Evolutionary conservation across 2,329 filamentous ascomycete genomes (phyloP), one percentile per base, ranked within the genome.

Genomic region (Pseudocercospora musae): DNA sequence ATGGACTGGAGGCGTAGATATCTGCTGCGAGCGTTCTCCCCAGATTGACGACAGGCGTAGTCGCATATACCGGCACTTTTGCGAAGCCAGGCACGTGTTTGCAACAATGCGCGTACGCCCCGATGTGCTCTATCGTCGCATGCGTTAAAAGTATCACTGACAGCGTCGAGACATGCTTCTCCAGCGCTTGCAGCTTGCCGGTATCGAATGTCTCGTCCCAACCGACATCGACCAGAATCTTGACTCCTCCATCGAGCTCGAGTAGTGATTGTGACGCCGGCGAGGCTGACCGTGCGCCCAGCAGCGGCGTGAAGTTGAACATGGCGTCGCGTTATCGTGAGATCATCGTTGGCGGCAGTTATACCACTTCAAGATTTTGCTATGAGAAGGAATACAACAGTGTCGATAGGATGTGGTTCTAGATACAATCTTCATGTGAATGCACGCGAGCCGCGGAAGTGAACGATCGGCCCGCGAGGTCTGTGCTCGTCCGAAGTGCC

Each of bases 71-170:
- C 44, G 95, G 95, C 64, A 99, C 92, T 73, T 92, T 89, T 9
- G 89, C 89, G 78, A 99, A 99, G 52, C 91, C 83, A 50, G 95
- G 92, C 66, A 98, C 90, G 76, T 97, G 89, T 78, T 96, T 96
- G 87, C 95, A 98, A 81, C 93, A 97, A 77, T 98, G 93, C 48
- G 91, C 93, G 76, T 91, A 97, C 62, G 95, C 95, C 69, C 91
- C 94, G 60, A 99, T 85, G 79, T 99, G 95, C 57, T 91, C 87
- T 57, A 91, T 85, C 0, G 94, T 99, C 65, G 95, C 91, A 76
- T 99, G 95, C 0, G 95, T 99, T 68, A 99, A 85, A 44, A 99
- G 90, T 71, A 99, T 89, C 70, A 99, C 84, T 2, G 95, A 98
- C 48, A 99, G 84, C 0, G 94, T 96, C 21, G 94, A 91, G 9